Evolutionary conservation across 2,329 filamentous ascomycete species (phyloP).

Genomic region (Zymoseptoria tritici): DNA sequence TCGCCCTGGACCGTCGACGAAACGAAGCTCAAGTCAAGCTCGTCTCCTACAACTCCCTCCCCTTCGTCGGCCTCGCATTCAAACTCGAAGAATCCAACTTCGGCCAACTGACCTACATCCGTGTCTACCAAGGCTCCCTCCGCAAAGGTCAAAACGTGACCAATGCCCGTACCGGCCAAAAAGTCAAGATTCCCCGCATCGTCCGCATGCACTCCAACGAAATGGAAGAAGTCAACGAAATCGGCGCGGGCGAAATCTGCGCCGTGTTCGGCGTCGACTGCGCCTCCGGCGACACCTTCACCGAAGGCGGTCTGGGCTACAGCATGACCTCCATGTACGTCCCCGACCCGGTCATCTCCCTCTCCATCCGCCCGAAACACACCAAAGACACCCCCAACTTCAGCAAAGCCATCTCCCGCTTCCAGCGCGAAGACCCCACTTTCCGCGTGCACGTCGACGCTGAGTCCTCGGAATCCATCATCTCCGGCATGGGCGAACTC

Average conservation of each 20-base stretch:
- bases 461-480: constrained; percentile 94
- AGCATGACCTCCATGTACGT: constrained; percentile 98
- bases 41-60: constrained; percentile 84
- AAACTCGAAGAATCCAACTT: constrained; percentile 99
- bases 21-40: constrained; percentile 76
- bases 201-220: constrained; percentile 99
- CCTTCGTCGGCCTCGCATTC: constrained; percentile 93
- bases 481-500: constrained; percentile 95
- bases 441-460: constrained; percentile 90
- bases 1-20: constrained; percentile 75
- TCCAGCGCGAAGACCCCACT: constrained; percentile 96
- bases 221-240: constrained; percentile 91
- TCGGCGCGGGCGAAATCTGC: constrained; percentile 95
- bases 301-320: constrained; percentile 84
- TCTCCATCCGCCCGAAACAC: constrained; percentile 94
- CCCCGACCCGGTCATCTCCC: constrained; percentile 93
- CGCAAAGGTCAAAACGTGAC: constrained; percentile 84
- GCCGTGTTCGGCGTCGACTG: constrained; percentile 98
- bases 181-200: constrained; percentile 91
- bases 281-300: constrained; percentile 96
- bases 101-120: constrained; percentile 94
- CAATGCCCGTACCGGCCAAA: constrained; percentile 92
- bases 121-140: constrained; percentile 90
- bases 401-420: constrained; percentile 96
- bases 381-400: constrained; percentile 89